Evolutionary conservation across 345 rosid species (phyloP), one percentile per base, ranked within the genome.

Genomic region (thale cress (Arabidopsis thaliana)): DNA sequence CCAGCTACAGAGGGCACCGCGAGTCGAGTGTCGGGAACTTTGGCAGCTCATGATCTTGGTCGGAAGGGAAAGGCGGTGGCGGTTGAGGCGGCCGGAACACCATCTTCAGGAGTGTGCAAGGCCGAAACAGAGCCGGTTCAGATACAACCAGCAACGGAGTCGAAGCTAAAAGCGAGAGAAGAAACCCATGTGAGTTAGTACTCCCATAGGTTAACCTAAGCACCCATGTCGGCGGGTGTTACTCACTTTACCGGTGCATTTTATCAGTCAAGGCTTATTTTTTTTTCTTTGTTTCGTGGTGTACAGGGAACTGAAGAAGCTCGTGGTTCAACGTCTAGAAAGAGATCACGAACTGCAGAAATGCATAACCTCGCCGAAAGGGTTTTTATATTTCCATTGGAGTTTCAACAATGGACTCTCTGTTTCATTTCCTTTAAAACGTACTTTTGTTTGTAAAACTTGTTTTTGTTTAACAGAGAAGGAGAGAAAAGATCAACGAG

Each of bases 301-400:
- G 32, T 11, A 41, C 60, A 71, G 80, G 33, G 16, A 64, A 42
- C 62, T 71, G 85, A 87, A 76, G 84, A 80, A 77, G 59, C 38
- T 50, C 75, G 80, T 46, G 86, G 87, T 69, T 86, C 90, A 61
- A 59, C 86, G 33, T 83, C 89, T n/a, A 71, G 85, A 25, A 89
- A 89, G 82, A 88, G 91, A 68, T 84, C 90, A 50, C 89, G 98
- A 22, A 90, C 95, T 66, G 93, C 96, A 5, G 95, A 94, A 80
- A 87, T 89, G 79, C 98, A 94, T 81, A 91, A 89, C 48, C 81
- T 85, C 65, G 84, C 95, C 2, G 96, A 94, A 72, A 86, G 89
- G 94, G 98, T 91, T 36, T 36, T 91, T 7, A 41, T 0, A 6
- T 51, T 25, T 30, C 24, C 53, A 11, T 58, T 59, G 8, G 23